Evolutionary conservation across 345 rosid species (phyloP).

Genomic region (Combretum micranthum): DNA sequence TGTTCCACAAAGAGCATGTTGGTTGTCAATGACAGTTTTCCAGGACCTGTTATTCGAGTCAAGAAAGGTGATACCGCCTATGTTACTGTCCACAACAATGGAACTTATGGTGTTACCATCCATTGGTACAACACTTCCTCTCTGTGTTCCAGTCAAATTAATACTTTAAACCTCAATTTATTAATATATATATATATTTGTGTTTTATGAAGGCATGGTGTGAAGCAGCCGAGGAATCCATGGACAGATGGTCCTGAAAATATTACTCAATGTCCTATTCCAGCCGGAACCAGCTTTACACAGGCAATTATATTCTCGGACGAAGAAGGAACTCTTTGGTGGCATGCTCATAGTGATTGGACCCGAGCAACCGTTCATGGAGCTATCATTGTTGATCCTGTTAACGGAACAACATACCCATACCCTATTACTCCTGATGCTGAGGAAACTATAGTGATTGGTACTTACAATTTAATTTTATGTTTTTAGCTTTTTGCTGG

Average conservation of each 20-base stretch:
- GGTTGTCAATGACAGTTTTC: not conserved
- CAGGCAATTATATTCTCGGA: not conserved
- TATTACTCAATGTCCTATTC: not conserved
- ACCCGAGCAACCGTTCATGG: not conserved
- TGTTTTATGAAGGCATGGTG: not conserved
- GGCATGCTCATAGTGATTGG: constrained; percentile 1
- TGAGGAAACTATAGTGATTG: not conserved
- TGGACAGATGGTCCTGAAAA: constrained; percentile 2
- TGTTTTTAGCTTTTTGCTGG: too few relatives aligned
- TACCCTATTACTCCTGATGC: not conserved
- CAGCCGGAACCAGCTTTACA: not conserved
- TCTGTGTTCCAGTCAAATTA: too few relatives aligned
- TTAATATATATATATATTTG: too few relatives aligned
- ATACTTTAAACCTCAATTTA: too few relatives aligned
- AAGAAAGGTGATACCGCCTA: not conserved
- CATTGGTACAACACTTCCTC: not conserved
- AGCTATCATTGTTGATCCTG: not conserved
- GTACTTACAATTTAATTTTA: too few relatives aligned
- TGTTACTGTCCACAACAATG: not conserved
- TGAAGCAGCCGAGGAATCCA: constrained; percentile 1
- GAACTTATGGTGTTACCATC: not conserved
- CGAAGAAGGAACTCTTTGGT: constrained; percentile 1
- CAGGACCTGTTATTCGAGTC: not conserved
- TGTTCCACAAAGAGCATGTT: not conserved
- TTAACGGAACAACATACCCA: not conserved